Percentiles rank a stretch among this genome's conserved stretches.
Conservation (phyloP, 2,329 filamentous ascomycete species). For the Fusarium poae region DNA sequence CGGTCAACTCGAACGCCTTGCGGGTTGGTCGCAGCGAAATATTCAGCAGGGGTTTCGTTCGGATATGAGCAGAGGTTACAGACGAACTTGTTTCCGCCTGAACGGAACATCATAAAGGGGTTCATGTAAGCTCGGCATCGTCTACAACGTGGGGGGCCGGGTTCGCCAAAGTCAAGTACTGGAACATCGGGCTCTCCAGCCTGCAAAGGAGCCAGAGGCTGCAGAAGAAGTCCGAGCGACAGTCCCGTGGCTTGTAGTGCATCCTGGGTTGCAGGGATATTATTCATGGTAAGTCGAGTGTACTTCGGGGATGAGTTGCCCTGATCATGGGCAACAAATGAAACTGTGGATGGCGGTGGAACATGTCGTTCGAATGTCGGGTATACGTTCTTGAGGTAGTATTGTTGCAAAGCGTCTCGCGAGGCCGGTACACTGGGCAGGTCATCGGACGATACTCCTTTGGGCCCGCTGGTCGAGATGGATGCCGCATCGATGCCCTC, state of each 20-base stretch:
- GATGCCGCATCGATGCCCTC: constrained; percentile 51
- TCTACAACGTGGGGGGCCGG: constrained; percentile 89
- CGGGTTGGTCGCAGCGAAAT: constrained; percentile 91
- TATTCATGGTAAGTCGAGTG: constrained; percentile 91
- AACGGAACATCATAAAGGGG: constrained; percentile 97
- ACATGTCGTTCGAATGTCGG: constrained; percentile 96
- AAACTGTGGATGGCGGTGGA: constrained; percentile 87
- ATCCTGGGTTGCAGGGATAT: constrained; percentile 86
- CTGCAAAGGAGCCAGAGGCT: constrained; percentile 86
- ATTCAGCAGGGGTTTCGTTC: constrained; percentile 92
- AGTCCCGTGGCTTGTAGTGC: constrained; percentile 83
- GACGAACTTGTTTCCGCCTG: constrained; percentile 94
- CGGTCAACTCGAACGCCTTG: constrained; percentile 89
- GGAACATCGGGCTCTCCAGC: constrained; percentile 89
- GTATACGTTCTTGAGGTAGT: constrained; percentile 89
- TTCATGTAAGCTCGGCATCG: constrained; percentile 98
- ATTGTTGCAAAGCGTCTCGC: constrained; percentile 83
- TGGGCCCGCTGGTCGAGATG: constrained; percentile 55
- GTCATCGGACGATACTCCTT: constrained; percentile 85
- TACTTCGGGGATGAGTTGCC: constrained; percentile 97
- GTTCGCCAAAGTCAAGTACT: constrained; percentile 93
- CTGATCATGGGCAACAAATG: constrained; percentile 95
- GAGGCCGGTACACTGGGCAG: constrained; percentile 91
- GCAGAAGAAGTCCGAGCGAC: constrained; percentile 87
- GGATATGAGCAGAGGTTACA: constrained; percentile 99